Evolutionary conservation across 1,284 basidiomycete species (phyloP).

Genomic region (Malassezia brasiliensis): DNA sequence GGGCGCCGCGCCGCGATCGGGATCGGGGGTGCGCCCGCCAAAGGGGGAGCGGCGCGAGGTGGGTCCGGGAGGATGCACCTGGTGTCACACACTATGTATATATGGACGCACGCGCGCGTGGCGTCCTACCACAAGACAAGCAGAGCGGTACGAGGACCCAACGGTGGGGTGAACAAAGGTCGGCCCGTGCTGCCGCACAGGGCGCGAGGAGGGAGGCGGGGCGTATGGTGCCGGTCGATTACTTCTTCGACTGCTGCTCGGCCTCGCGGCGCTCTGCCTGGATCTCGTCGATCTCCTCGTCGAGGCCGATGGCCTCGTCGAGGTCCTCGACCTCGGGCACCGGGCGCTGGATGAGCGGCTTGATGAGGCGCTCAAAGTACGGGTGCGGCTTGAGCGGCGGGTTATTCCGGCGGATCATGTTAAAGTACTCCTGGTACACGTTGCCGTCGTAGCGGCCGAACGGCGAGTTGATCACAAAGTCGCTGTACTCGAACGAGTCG

Average conservation of each 20-base stretch:
- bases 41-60: too few species aligned
- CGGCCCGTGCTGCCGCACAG: too few species aligned
- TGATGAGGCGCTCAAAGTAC: constrained; percentile 55
- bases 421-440: constrained; percentile 44
- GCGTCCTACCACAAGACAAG: too few species aligned
- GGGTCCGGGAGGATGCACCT: too few species aligned
- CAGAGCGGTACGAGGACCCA: too few species aligned
- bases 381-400: constrained; percentile 50
- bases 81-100: too few species aligned
- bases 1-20: too few species aligned
- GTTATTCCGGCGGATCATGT: constrained; percentile 41
- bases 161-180: too few species aligned
- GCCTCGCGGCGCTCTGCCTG: constrained; percentile 42
- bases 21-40: too few species aligned
- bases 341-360: constrained; percentile 53
- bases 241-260: constrained; percentile 17
- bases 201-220: too few species aligned
- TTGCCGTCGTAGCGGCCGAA: constrained; percentile 49
- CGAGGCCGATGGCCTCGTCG: constrained; percentile 50
- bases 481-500: constrained; percentile 54
- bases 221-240: background rate
- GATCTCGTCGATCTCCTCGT: constrained; percentile 51
- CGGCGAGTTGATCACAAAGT: constrained; percentile 57
- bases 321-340: constrained; percentile 49
- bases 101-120: too few species aligned